Conservation (phyloP, 2,329 filamentous ascomycete species). For the Colletotrichum gigasporum region DNA sequence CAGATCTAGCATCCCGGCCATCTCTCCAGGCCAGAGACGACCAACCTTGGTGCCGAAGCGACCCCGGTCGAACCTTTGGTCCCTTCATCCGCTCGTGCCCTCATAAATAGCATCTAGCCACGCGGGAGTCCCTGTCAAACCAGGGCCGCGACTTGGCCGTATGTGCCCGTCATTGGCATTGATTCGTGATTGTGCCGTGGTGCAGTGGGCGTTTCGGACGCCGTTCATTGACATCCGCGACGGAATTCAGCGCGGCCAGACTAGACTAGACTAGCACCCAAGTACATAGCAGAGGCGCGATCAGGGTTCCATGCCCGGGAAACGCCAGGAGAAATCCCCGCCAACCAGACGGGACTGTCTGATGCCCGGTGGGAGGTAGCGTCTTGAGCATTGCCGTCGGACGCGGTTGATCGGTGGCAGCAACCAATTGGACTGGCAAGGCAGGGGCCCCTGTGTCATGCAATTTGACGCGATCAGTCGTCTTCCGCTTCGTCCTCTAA, state of each 20-base stretch:
- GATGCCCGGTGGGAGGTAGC: neutral
- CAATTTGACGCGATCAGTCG: constrained; percentile 46
- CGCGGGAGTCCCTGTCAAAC: constrained; percentile 24
- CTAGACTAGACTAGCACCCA: neutral
- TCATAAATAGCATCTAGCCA: constrained; percentile 26
- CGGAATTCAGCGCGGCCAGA: neutral
- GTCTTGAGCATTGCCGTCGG: constrained; percentile 15
- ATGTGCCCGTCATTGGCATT: neutral
- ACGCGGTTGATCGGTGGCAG: constrained; percentile 7
- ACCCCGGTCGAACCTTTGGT: constrained; percentile 27
- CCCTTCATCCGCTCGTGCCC: constrained; percentile 22
- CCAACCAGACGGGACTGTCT: neutral
- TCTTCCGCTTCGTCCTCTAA: constrained; percentile 37
- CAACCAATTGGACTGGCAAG: constrained; percentile 41
- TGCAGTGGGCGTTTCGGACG: constrained; percentile 13
- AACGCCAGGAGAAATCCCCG: neutral
- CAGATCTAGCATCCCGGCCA: constrained; percentile 11
- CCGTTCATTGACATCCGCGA: neutral
- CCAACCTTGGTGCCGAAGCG: constrained; percentile 6
- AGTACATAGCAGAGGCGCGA: neutral
- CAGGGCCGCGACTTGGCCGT: neutral
- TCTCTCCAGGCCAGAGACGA: neutral
- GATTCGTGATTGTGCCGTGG: constrained; percentile 4
- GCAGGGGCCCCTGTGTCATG: constrained; percentile 42
- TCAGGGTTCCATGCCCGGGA: neutral